phyloP scores from a whole-genome alignment of 805 yeast species.

The Pichia insulana region DNA sequence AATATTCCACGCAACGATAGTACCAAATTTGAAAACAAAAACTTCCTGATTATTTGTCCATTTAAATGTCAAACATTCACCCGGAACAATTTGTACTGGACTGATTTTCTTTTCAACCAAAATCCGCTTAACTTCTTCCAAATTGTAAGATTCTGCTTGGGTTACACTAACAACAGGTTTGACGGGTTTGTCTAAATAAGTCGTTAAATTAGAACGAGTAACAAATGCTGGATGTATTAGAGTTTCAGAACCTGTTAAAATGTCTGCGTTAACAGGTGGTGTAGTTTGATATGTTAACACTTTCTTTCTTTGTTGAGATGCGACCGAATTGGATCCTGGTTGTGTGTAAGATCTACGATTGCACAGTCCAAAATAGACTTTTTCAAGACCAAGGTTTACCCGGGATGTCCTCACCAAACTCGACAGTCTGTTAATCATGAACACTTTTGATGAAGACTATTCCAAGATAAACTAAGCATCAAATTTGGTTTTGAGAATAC shows the following conservation, averaged over 20 bases:
- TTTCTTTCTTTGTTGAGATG: slow-evolving; percentile 10
- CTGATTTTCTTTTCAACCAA: slow-evolving; percentile 30
- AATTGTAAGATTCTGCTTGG: slow-evolving; percentile 62
- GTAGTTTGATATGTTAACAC: slow-evolving; percentile 11
- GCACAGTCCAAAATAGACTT: not conserved
- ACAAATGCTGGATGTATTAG: slow-evolving; percentile 15
- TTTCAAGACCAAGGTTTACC: not conserved
- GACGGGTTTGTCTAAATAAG: slow-evolving; percentile 8
- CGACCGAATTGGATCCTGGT: slow-evolving; percentile 1
- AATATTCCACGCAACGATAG: slow-evolving; percentile 79
- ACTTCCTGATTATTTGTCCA: slow-evolving; percentile 26
- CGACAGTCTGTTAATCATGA: no score
- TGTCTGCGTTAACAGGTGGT: not conserved
- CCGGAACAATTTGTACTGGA: slow-evolving; percentile 28
- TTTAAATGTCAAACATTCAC: slow-evolving; percentile 56
- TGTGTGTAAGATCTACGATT: slow-evolving; percentile 1
- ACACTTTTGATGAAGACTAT: no score
- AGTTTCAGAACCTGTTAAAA: not conserved
- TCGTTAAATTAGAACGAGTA: slow-evolving; percentile 4
- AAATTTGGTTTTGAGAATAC: no score
- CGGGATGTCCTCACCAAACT: not conserved
- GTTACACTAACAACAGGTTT: slow-evolving; percentile 60
- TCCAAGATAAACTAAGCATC: no score
- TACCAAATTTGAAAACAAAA: slow-evolving; percentile 66
- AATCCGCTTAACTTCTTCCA: slow-evolving; percentile 36